A percentile compares a stretch with the other conserved stretches of the same genome.
Conservation (phyloP, 495 filamentous ascomycete genomes). For the Aspergillus sclerotioniger region DNA sequence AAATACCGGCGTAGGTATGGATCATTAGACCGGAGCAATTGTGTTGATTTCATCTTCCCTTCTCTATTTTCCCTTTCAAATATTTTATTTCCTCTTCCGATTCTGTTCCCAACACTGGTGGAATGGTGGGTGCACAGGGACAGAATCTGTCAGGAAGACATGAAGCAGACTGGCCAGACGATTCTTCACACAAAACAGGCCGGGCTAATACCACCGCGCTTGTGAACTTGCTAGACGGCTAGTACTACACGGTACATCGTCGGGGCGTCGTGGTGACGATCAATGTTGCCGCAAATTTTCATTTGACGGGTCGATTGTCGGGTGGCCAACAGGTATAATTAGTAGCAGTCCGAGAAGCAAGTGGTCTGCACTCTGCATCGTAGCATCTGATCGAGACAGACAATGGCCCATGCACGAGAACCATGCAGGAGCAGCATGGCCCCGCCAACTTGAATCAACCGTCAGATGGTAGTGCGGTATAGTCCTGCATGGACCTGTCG, state of each 20-base stretch:
- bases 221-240: slow-evolving; percentile 10
- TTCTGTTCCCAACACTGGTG: not conserved
- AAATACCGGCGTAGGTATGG: not conserved
- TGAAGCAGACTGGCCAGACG: not conserved
- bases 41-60: not conserved
- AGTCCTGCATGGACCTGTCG: slow-evolving; percentile 17
- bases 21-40: no score
- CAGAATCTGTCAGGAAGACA: slow-evolving; percentile 2
- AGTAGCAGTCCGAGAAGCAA: slow-evolving; percentile 10
- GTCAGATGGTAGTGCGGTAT: slow-evolving; percentile 21
- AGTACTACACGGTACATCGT: slow-evolving; percentile 8
- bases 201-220: slow-evolving; percentile 16
- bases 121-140: slow-evolving; percentile 1
- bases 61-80: not conserved
- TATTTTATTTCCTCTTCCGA: not conserved
- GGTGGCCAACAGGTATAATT: slow-evolving; percentile 16
- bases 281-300: slow-evolving; percentile 16
- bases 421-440: slow-evolving; percentile 24
- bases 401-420: slow-evolving; percentile 26
- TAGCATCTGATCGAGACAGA: slow-evolving; percentile 15
- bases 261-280: slow-evolving; percentile 6
- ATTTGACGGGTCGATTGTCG: slow-evolving; percentile 17
- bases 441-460: slow-evolving; percentile 32
- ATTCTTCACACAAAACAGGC: slow-evolving; percentile 13
- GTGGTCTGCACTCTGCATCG: slow-evolving; percentile 2